These are phyloP conservation scores for Keithomyces neogunnii DNA, from an alignment of 2,329 filamentous ascomycete species.

Conservation along the genomic window DNA sequence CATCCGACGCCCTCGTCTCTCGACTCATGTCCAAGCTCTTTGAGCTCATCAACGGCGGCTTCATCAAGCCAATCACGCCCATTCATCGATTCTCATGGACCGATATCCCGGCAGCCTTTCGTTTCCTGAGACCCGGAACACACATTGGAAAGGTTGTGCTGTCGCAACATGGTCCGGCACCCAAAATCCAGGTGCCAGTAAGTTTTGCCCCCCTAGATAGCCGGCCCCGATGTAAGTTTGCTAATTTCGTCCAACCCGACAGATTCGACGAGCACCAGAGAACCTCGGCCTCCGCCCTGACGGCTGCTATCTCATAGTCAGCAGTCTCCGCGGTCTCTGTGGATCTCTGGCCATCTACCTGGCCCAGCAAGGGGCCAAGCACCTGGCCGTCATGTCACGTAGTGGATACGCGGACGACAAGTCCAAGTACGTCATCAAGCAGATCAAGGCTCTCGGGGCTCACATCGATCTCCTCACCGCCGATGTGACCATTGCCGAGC, in stretches of 20 bases:
- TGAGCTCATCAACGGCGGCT: constrained; percentile 22
- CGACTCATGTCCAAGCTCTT: constrained; percentile 17
- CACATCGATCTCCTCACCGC: too few species aligned
- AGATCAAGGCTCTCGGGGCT: neutral
- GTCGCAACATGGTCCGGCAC: neutral
- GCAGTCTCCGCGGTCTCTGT: neutral
- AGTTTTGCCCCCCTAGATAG: constrained; percentile 22
- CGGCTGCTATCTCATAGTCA: neutral
- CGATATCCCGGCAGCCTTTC: constrained; percentile 12
- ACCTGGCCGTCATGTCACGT: neutral
- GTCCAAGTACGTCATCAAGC: neutral
- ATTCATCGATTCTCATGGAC: neutral
- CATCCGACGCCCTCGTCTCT: constrained; percentile 25
- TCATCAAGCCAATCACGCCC: constrained; percentile 15
- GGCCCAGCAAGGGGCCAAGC: neutral
- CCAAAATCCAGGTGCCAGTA: constrained; percentile 10
- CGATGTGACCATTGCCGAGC: too few species aligned
- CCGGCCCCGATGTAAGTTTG: constrained; percentile 32
- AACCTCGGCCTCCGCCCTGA: neutral
- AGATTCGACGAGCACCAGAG: neutral
- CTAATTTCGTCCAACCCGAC: neutral
- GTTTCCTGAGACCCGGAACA: neutral
- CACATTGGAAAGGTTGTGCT: neutral
- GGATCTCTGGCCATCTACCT: neutral
- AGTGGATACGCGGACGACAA: neutral